Percentiles rank a stretch among this genome's conserved stretches.
Conservation (phyloP, 805 yeast genomes). For the Hanseniaspora opuntiae region DNA sequence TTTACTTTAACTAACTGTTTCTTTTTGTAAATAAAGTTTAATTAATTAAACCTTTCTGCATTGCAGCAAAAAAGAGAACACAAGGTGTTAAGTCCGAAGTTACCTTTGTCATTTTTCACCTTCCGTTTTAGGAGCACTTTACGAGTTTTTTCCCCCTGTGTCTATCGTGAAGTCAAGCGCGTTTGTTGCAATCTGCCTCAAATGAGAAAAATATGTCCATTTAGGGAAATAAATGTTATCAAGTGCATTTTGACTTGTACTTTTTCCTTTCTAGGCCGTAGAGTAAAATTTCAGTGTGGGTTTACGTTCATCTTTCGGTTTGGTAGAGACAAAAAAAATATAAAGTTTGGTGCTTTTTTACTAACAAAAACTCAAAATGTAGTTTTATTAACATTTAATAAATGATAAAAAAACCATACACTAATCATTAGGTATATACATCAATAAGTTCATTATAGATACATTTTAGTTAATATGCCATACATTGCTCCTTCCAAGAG, state of each 20-base stretch:
- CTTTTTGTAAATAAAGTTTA: neutral
- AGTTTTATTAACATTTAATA: too few species aligned
- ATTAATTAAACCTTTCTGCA: neutral
- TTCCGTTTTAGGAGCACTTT: neutral
- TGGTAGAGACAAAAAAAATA: too few species aligned
- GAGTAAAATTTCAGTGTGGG: neutral
- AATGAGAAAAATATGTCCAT: neutral
- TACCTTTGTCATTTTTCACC: neutral
- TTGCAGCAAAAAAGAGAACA: too few species aligned
- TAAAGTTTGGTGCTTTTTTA: too few species aligned
- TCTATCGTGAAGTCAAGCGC: neutral
- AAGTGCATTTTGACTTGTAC: neutral
- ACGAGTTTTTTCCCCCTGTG: neutral
- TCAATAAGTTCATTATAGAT: neutral
- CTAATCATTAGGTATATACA: neutral
- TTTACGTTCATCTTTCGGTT: too few species aligned
- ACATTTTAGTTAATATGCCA: constrained; percentile 7
- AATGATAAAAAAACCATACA: neutral
- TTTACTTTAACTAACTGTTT: too few species aligned
- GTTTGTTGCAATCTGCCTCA: neutral
- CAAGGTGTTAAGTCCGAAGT: too few species aligned
- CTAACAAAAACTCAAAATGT: too few species aligned
- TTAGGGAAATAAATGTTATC: neutral
- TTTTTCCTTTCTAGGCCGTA: too few species aligned
- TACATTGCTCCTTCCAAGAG: constrained; percentile 39